phyloP scores from a whole-genome alignment of 2,329 filamentous ascomycete species.

The Penicillium sp. region DNA sequence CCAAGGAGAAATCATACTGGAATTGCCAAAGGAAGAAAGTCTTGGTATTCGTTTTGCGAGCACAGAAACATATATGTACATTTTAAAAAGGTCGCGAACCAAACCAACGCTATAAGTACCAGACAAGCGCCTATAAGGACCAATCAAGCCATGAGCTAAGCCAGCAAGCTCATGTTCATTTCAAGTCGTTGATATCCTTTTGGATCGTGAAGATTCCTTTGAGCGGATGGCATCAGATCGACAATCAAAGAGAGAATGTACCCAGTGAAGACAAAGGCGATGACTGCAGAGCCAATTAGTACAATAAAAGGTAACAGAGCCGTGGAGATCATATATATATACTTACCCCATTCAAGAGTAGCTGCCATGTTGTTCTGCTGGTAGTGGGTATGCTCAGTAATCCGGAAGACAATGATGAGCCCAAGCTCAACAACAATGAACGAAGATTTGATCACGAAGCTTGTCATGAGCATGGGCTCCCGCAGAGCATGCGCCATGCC shows the following conservation, averaged over 20 bases:
- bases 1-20: no score
- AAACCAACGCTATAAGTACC: background rate
- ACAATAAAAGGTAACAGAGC: background rate
- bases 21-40: background rate
- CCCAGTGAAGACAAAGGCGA: conserved; percentile 19
- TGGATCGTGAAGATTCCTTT: conserved; percentile 5
- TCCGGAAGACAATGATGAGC: conserved; percentile 18
- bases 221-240: conserved; percentile 13
- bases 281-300: conserved; percentile 11
- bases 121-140: background rate
- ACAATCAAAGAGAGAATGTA: conserved; percentile 20
- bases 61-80: conserved; percentile 5
- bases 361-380: conserved; percentile 16
- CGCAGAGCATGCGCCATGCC: conserved; percentile 10
- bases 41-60: conserved; percentile 7
- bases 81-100: background rate
- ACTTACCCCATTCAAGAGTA: conserved; percentile 18
- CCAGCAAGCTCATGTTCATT: conserved; percentile 9
- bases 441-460: conserved; percentile 18
- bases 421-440: conserved; percentile 19
- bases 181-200: conserved; percentile 18
- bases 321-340: background rate
- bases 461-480: conserved; percentile 16
- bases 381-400: conserved; percentile 13
- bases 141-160: background rate